Evolutionary conservation across 2,329 filamentous ascomycete genomes (phyloP).

Genomic region (Colletotrichum truncatum): DNA sequence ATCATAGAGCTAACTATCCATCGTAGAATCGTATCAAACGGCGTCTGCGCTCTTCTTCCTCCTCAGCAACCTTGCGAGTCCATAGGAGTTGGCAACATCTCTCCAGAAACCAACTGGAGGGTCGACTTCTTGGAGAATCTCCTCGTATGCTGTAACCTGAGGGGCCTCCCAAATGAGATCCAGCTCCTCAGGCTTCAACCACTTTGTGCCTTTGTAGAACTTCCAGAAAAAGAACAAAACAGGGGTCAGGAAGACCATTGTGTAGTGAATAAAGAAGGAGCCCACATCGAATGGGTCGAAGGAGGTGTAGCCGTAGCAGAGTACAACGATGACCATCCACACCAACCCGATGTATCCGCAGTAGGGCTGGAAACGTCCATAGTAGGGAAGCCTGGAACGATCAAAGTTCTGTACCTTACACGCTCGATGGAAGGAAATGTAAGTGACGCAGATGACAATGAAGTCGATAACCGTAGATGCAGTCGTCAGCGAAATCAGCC

Average conservation of each 20-base stretch:
- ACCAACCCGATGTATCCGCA: slow-evolving; percentile 65
- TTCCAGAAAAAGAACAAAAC: slow-evolving; percentile 66
- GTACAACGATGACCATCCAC: slow-evolving; percentile 69
- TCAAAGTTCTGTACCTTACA: slow-evolving; percentile 62
- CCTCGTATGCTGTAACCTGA: slow-evolving; percentile 65
- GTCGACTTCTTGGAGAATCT: neutral
- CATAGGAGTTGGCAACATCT: too few relatives aligned
- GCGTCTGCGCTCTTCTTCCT: too few relatives aligned
- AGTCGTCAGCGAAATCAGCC: slow-evolving; percentile 72
- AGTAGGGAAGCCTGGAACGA: slow-evolving; percentile 67
- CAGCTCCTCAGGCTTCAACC: slow-evolving; percentile 60
- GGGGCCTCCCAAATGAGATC: slow-evolving; percentile 69
- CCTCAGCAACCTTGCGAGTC: too few relatives aligned
- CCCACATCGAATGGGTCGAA: slow-evolving; percentile 69
- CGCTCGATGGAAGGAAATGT: slow-evolving; percentile 69
- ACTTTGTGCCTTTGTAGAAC: slow-evolving; percentile 66
- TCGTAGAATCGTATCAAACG: too few relatives aligned
- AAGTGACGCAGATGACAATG: slow-evolving; percentile 52
- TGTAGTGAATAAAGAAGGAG: slow-evolving; percentile 70
- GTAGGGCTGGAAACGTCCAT: slow-evolving; percentile 72
- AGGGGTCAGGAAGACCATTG: slow-evolving; percentile 70
- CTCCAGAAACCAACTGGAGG: neutral
- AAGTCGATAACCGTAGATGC: slow-evolving; percentile 44
- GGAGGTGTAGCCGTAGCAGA: slow-evolving; percentile 68
- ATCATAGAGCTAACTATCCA: too few relatives aligned